Conservation (phyloP, 2,329 filamentous ascomycete species). For the Fusarium abutilonis region DNA sequence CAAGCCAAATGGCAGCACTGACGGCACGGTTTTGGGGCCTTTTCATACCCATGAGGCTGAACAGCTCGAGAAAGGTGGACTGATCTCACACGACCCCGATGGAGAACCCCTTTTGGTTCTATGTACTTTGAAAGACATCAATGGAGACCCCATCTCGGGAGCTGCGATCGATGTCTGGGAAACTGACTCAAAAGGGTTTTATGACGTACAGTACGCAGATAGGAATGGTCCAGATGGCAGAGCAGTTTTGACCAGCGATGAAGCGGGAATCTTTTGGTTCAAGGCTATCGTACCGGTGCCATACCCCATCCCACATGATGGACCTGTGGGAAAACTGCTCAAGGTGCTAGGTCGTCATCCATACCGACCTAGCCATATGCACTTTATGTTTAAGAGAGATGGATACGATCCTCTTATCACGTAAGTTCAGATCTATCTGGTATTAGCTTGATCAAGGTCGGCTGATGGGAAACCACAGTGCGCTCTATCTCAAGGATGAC, state of each 20-base stretch:
- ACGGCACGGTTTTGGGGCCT: conserved; percentile 82
- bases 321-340: conserved; percentile 80
- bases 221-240: conserved; percentile 55
- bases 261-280: conserved; percentile 71
- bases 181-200: conserved; percentile 77
- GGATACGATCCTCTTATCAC: conserved; percentile 29
- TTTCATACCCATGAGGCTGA: conserved; percentile 80
- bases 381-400: conserved; percentile 80
- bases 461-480: neutral
- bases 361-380: conserved; percentile 81
- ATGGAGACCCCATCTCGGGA: conserved; percentile 66
- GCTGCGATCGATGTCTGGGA: conserved; percentile 83
- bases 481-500: conserved; percentile 21
- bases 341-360: conserved; percentile 74
- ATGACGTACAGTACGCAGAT: conserved; percentile 77
- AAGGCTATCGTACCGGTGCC: conserved; percentile 84
- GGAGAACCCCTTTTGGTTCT: conserved; percentile 74
- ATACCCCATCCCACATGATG: conserved; percentile 86
- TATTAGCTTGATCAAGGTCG: no score
- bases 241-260: conserved; percentile 44
- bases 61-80: conserved; percentile 59
- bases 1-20: conserved; percentile 72
- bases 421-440: conserved; percentile 1
- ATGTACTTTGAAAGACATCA: conserved; percentile 71
- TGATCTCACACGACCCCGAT: conserved; percentile 70